Conservation (phyloP, 768 basidiomycete genomes). For the Naganishia antarctica region DNA sequence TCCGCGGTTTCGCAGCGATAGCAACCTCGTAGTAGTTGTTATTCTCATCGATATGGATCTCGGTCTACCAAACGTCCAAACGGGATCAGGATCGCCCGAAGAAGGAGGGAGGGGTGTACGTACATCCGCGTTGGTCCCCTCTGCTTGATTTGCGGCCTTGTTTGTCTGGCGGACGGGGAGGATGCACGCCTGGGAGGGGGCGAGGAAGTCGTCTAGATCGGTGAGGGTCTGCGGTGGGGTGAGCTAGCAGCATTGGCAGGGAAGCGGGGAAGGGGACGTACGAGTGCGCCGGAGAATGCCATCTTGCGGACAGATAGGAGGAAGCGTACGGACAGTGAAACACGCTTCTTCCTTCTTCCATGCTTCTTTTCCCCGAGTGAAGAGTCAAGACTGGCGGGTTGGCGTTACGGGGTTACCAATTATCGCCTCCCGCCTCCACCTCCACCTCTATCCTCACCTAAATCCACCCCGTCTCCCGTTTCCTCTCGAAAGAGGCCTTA, state of each 20-base stretch:
- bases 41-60: slow-evolving; percentile 78
- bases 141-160: slow-evolving; percentile 30
- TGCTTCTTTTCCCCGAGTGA: no score
- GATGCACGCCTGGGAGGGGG: slow-evolving; percentile 93
- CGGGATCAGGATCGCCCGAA: slow-evolving; percentile 29
- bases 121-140: slow-evolving; percentile 32
- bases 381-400: no score
- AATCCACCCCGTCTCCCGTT: no score
- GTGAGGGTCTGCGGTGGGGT: slow-evolving; percentile 54
- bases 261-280: not conserved
- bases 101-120: slow-evolving; percentile 14
- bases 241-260: not conserved
- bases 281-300: slow-evolving; percentile 16
- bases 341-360: no score
- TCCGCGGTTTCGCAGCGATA: slow-evolving; percentile 21
- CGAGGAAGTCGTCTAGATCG: slow-evolving; percentile 94
- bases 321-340: no score
- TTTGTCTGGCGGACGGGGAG: slow-evolving; percentile 73
- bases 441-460: no score
- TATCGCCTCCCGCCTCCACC: no score
- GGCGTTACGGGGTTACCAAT: no score
- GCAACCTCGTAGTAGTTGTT: slow-evolving; percentile 83
- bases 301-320: no score
- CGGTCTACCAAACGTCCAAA: slow-evolving; percentile 62
- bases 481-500: no score